phyloP scores from a whole-genome alignment of 148 eudicot species.

The Rhododendron ovatum region DNA sequence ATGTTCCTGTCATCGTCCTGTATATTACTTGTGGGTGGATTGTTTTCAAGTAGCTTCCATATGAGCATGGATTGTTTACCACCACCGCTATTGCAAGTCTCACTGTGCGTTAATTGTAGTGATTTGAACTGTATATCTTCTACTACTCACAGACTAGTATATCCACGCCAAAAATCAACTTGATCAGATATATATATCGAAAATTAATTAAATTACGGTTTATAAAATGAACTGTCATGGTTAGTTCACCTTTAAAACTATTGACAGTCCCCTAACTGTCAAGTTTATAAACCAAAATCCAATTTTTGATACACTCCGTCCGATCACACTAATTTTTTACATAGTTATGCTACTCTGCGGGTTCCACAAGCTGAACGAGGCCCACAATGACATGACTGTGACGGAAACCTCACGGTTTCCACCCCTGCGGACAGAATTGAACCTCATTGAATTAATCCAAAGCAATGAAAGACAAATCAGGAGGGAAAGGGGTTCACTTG shows the following conservation, averaged over 20 bases:
- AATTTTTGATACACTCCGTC: neutral
- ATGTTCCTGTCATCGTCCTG: neutral
- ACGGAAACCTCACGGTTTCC: too few relatives aligned
- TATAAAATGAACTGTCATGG: neutral
- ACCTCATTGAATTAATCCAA: neutral
- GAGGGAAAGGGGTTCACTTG: slow-evolving; percentile 38
- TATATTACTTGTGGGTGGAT: neutral
- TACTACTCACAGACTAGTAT: too few relatives aligned
- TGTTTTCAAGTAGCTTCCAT: neutral
- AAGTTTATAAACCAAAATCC: too few relatives aligned
- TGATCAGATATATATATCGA: too few relatives aligned
- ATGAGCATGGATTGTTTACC: too few relatives aligned
- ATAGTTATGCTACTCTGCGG: neutral
- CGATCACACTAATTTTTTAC: neutral
- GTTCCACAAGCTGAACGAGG: neutral
- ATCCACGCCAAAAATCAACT: neutral
- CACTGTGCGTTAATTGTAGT: neutral
- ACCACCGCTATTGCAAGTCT: neutral
- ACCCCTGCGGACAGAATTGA: too few relatives aligned
- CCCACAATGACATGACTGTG: too few relatives aligned
- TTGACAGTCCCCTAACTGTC: neutral
- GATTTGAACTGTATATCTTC: neutral
- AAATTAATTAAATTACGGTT: too few relatives aligned
- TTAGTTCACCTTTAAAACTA: too few relatives aligned
- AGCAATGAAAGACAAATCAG: neutral